Base-by-base conservation (phyloP, 768 basidiomycete species). In the Glaciozyma antarctica region DNA sequence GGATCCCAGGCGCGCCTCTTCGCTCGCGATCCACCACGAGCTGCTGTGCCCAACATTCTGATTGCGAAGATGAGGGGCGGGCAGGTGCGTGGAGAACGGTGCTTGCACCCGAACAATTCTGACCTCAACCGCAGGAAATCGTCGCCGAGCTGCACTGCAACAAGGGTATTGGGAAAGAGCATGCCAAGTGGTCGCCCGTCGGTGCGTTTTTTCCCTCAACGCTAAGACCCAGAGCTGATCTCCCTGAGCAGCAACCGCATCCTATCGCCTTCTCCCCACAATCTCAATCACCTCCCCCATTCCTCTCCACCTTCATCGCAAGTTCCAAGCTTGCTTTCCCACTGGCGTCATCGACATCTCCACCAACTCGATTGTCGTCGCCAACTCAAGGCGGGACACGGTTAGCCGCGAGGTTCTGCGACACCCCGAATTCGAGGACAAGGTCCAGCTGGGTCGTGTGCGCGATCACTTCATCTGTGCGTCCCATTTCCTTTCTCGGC, bases 131-230 rank as follows among this genome's bases (percentile, higher is more conserved):
- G 32, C 65, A 78, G 77, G 81, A 82, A 58, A 79, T 99, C 48
- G 82, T 88, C 49, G 83, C 89, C 78, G 87, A 91, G 73, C 73
- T 93, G 62, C 92, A 98, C 73, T 93, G 91, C 26, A 80, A 92
- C 66, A 98, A 98, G 73, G 88, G 90, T 19, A 84, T 89, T 21
- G 92, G 92, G 21, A 88, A 88, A 73, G 90, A 93, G 67, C 94
- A 99, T 73, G 92, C 95, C 54, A 99, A 99, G 75, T 99, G 89
- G 76, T 89, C 84, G 64, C 92, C 95, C 38, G 95, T 98, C 59
- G 90, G 92, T 88, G 71, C 62, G 79, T 67, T 12, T 12, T 17
- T 30, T 21, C 22, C 24, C 44, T 13, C 7, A 41, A 30, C 66
- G 41, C 26, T 15, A 30, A 54, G 47, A 55, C 19, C 54, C 19